Evolutionary conservation across 495 filamentous ascomycete species (phyloP), one percentile per base, ranked within the genome.

Genomic region (Daldinia caldariorum): DNA sequence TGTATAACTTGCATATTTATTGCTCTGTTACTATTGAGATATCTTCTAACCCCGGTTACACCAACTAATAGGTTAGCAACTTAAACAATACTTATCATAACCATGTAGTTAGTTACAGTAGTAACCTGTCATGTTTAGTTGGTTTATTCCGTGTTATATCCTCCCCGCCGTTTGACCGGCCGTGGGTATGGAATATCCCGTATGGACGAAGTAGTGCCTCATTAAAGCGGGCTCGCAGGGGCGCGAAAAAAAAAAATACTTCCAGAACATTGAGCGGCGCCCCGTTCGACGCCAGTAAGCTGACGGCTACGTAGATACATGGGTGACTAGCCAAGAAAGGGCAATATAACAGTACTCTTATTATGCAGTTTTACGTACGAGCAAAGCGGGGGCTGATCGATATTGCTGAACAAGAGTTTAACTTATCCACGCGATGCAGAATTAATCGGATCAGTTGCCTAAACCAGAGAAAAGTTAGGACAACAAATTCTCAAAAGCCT

Each of bases 371-470:
- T 35, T n/a, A 47, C n/a, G 39, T 55, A 65, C 43, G 58, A 59
- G 53, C 6, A 8, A 53, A 58, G 64, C 22, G 64, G 70, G 63
- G 63, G 32, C 55, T 13, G 7, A 62, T 56, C 49, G 38, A 43
- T 22, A 62, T 37, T 62, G 58, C 54, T 7, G 54, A 62, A 31
- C 54, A 66, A 58, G 56, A 57, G 62, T 66, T 63, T 59, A 59
- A 60, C 51, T 56, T 54, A 67, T 67, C 63, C 35, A 63, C 69
- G 39, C 58, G 69, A 54, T 54, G 39, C n/a, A 41, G 58, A 60
- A 60, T 61, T 56, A 43, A 62, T 62, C 65, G 65, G 70, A 62
- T 62, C 53, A 69, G 51, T 65, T 69, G 65, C 65, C 70, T 69
- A 69, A 69, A 72, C 35, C 32, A 72, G 70, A 43, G 65, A 37